Conservation (phyloP, 1,284 basidiomycete genomes). For the Porodaedalea pini region DNA sequence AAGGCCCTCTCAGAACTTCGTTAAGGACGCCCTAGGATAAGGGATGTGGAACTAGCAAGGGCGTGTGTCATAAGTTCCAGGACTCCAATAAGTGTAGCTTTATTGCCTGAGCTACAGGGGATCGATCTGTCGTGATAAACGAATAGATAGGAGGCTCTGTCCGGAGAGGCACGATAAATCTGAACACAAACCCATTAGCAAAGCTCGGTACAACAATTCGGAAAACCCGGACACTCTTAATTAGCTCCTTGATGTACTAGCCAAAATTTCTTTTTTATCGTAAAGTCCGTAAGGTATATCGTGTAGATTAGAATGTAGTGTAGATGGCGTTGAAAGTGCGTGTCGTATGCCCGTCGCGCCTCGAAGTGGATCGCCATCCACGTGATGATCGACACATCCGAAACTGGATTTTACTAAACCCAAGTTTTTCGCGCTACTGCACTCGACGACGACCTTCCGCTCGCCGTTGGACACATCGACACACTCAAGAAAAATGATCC, state of each 20-base stretch:
- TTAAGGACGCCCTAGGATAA: too few relatives aligned
- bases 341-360: too few relatives aligned
- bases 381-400: constrained; percentile 5
- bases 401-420: neutral
- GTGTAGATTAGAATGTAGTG: too few relatives aligned
- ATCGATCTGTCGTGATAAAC: neutral
- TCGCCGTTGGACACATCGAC: neutral
- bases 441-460: constrained; percentile 3
- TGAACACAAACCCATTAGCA: neutral
- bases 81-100: too few relatives aligned
- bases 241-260: too few relatives aligned
- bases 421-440: constrained; percentile 6
- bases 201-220: neutral
- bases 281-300: too few relatives aligned
- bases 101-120: neutral
- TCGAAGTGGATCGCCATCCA: neutral
- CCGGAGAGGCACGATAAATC: neutral
- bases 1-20: too few relatives aligned
- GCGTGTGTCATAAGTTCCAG: too few relatives aligned
- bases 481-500: constrained; percentile 13
- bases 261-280: too few relatives aligned
- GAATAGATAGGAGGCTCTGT: neutral
- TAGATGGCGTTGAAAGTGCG: too few relatives aligned
- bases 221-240: too few relatives aligned
- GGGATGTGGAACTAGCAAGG: too few relatives aligned